phyloP scores from a whole-genome alignment of 2,329 filamentous ascomycete species.

The Xylariaceae sp. region DNA sequence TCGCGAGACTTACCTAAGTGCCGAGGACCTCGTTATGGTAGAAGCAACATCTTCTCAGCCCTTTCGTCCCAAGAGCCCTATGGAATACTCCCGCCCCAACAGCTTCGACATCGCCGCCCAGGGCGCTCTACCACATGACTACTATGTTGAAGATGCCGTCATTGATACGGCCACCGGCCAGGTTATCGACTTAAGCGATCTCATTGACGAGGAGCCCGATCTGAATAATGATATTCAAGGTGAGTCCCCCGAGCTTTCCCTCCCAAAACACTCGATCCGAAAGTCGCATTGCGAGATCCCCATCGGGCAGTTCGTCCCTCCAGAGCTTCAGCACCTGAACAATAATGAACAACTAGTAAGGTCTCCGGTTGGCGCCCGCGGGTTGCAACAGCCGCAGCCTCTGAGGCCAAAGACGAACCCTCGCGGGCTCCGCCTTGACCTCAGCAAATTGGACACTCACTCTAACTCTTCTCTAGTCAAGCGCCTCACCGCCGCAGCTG shows the following conservation, averaged over 20 bases:
- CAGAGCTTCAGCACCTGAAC: conserved; percentile 7
- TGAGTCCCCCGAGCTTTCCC: not conserved
- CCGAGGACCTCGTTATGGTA: conserved; percentile 1
- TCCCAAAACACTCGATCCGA: not conserved
- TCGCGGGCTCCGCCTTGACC: too few species aligned
- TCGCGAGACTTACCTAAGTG: conserved; percentile 10
- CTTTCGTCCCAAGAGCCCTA: conserved; percentile 1
- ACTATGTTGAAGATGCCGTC: not conserved
- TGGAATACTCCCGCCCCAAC: not conserved
- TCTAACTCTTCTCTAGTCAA: not conserved
- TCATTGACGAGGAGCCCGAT: conserved; percentile 2
- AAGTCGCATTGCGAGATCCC: not conserved
- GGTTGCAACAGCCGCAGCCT: not conserved
- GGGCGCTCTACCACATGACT: conserved; percentile 1
- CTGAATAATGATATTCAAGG: not conserved
- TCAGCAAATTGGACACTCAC: too few species aligned
- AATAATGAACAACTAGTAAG: not conserved
- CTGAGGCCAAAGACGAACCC: too few species aligned
- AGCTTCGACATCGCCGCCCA: conserved; percentile 5
- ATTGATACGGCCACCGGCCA: conserved; percentile 3
- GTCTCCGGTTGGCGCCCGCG: not conserved
- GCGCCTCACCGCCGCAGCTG: not conserved
- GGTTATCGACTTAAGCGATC: conserved; percentile 4
- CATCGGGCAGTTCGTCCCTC: not conserved
- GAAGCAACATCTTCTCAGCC: not conserved